Evolutionary conservation across 75 land plant species (phyloP).

Genomic region (Isoetes taiwanensis): DNA sequence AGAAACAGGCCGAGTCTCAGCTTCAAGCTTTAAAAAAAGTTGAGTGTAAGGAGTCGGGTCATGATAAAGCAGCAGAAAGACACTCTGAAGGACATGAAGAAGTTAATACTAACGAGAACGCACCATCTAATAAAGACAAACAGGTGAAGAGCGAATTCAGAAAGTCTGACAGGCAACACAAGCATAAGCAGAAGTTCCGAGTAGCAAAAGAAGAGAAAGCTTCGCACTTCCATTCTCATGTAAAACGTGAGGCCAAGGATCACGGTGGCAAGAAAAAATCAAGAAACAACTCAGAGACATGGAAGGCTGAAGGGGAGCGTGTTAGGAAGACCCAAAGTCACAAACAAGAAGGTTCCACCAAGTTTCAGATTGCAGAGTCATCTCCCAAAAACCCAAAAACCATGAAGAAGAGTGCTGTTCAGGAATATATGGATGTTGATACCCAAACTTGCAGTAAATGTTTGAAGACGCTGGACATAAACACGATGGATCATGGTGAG

Average conservation of each 20-base stretch:
- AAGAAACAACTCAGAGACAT: neutral
- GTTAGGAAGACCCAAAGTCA: too few species aligned
- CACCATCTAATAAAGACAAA: too few species aligned
- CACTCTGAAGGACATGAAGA: too few species aligned
- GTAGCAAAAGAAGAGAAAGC: slow-evolving; percentile 13
- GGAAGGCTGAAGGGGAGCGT: neutral
- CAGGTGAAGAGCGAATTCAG: too few species aligned
- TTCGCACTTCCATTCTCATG: too few species aligned
- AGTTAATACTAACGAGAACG: too few species aligned
- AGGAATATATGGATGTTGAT: slow-evolving; percentile 22
- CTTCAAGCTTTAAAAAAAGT: too few species aligned
- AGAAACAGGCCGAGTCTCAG: too few species aligned
- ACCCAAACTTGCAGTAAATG: slow-evolving; percentile 11
- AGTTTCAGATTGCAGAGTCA: too few species aligned
- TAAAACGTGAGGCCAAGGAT: slow-evolving; percentile 3
- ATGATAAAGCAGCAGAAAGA: neutral
- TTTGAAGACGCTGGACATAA: neutral
- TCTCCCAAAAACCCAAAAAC: slow-evolving; percentile 22
- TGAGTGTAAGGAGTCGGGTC: neutral
- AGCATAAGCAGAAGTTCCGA: slow-evolving; percentile 16
- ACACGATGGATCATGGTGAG: neutral
- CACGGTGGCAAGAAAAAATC: slow-evolving; percentile 1
- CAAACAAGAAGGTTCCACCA: too few species aligned
- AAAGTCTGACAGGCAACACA: slow-evolving; percentile 12
- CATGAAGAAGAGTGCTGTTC: slow-evolving; percentile 24